Conservation (phyloP, 2,329 filamentous ascomycete species). For the Cadophora sp. region DNA sequence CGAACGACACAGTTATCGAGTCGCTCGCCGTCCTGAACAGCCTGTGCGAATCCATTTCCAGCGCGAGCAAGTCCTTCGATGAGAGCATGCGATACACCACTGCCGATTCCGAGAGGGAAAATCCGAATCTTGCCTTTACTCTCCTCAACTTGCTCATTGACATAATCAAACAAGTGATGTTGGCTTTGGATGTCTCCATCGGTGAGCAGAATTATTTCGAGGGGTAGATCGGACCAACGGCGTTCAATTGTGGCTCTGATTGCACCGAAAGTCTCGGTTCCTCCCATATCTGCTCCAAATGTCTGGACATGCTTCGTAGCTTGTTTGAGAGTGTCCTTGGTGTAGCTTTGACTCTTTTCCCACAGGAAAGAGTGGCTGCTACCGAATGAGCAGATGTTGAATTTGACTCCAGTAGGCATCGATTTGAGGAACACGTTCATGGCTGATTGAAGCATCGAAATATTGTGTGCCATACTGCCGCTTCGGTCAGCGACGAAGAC, state of each 20-base stretch:
- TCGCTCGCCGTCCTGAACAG: conserved; percentile 66
- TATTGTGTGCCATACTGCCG: conserved; percentile 66
- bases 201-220: conserved; percentile 62
- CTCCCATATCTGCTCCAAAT: conserved; percentile 57
- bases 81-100: conserved; percentile 56
- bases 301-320: conserved; percentile 51
- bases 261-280: conserved; percentile 58
- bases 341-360: conserved; percentile 54
- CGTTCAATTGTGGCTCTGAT: conserved; percentile 52
- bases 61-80: conserved; percentile 61
- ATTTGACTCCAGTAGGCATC: conserved; percentile 66
- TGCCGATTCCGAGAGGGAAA: conserved; percentile 62
- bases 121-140: conserved; percentile 54
- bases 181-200: conserved; percentile 62
- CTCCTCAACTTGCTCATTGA: conserved; percentile 50
- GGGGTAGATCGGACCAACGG: conserved; percentile 53
- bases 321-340: conserved; percentile 50
- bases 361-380: conserved; percentile 54
- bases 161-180: conserved; percentile 50
- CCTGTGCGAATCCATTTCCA: conserved; percentile 66
- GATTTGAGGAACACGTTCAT: conserved; percentile 71
- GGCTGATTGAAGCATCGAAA: conserved; percentile 59
- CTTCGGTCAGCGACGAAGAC: conserved; percentile 77
- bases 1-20: conserved; percentile 73
- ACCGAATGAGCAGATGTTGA: conserved; percentile 76